Percentiles rank a stretch among this genome's conserved stretches.
Evolutionary conservation across 2,329 filamentous ascomycete species (phyloP).

Genomic region (Juglanconis sp.): DNA sequence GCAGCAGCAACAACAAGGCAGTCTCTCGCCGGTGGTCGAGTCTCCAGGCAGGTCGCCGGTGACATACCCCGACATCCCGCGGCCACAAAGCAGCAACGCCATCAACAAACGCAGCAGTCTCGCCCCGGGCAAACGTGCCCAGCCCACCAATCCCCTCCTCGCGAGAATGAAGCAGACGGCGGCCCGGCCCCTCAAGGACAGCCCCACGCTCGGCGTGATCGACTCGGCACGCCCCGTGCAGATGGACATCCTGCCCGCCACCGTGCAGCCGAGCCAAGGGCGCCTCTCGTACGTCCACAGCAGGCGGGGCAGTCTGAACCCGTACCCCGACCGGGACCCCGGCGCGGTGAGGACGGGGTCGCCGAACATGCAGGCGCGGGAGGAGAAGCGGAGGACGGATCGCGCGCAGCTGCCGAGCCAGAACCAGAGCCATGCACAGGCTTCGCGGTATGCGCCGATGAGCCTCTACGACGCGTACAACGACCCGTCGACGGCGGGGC

Average conservation of each 20-base stretch:
- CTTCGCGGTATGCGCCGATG: conserved; percentile 1
- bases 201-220: conserved; percentile 38
- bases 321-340: conserved; percentile 13
- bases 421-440: background rate
- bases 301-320: conserved; percentile 6
- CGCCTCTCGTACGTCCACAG: conserved; percentile 1
- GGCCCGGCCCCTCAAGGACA: conserved; percentile 20
- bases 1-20: conserved; percentile 22
- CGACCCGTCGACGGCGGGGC: background rate
- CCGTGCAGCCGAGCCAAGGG: conserved; percentile 10
- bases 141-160: background rate
- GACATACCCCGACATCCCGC: conserved; percentile 24
- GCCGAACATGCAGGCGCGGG: conserved; percentile 6
- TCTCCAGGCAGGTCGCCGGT: conserved; percentile 38
- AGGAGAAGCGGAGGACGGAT: background rate
- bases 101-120: background rate
- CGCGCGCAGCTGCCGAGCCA: conserved; percentile 11
- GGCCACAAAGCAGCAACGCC: conserved; percentile 7
- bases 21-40: conserved; percentile 48
- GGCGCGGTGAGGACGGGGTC: conserved; percentile 16
- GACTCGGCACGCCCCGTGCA: conserved; percentile 18
- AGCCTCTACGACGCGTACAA: background rate
- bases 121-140: background rate
- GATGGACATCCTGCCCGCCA: conserved; percentile 22
- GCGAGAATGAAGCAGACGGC: background rate